Percentiles rank a stretch among this genome's conserved stretches.
Conservation (phyloP, 116 monocot genomes). For the Dioscorea cayenensis region DNA sequence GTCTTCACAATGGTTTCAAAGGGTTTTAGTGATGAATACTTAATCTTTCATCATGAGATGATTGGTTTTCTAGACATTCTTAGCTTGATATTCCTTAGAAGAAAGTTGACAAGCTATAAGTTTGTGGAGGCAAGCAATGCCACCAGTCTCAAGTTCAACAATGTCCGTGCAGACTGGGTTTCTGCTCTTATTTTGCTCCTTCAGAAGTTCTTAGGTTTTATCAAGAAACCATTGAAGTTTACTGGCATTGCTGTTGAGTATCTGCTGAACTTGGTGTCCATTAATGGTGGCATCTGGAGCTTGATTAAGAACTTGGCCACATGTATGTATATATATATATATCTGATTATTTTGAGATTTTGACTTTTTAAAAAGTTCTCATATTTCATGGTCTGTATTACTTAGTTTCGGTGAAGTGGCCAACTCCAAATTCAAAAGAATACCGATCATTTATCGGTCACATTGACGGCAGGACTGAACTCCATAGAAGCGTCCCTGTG, state of each 20-base stretch:
- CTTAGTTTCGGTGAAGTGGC: background rate
- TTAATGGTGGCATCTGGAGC: background rate
- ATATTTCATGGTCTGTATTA: background rate
- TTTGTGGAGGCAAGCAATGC: constrained; percentile 7
- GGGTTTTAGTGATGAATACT: background rate
- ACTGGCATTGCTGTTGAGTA: background rate
- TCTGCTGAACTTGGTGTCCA: background rate
- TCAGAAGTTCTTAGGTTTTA: background rate
- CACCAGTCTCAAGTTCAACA: background rate
- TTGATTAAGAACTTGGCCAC: background rate
- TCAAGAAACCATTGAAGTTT: background rate
- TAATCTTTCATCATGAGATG: constrained; percentile 9
- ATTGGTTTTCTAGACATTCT: constrained; percentile 8
- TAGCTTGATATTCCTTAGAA: constrained; percentile 9
- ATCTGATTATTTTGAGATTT: too few species aligned
- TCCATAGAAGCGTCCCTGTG: background rate
- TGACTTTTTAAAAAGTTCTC: background rate
- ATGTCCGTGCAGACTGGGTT: background rate
- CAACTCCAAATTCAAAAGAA: background rate
- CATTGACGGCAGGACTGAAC: background rate
- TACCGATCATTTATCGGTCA: background rate
- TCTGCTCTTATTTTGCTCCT: background rate
- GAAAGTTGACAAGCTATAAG: constrained; percentile 1
- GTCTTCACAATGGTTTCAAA: background rate
- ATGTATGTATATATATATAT: background rate